phyloP scores from a whole-genome alignment of 768 basidiomycete genomes.

The Tulasnella sp. region DNA sequence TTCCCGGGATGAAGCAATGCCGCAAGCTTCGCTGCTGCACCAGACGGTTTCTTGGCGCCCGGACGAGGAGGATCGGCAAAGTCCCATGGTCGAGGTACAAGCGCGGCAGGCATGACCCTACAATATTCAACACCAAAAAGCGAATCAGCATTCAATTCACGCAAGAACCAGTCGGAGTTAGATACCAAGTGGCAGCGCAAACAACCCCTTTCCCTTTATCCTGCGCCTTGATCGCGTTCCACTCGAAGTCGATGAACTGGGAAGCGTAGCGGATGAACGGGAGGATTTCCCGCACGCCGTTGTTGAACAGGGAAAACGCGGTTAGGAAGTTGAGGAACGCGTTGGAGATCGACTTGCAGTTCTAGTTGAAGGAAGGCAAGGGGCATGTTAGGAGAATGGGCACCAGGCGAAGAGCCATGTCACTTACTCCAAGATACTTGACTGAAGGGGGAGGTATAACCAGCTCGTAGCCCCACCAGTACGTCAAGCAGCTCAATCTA shows the following conservation, averaged over 20 bases:
- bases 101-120: constrained; percentile 69
- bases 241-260: constrained; percentile 70
- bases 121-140: not conserved
- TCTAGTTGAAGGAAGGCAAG: constrained; percentile 22
- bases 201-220: constrained; percentile 69
- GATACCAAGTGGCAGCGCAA: constrained; percentile 79
- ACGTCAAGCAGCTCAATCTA: constrained; percentile 66
- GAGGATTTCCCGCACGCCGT: constrained; percentile 69
- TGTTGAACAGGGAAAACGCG: constrained; percentile 53
- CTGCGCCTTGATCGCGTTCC: constrained; percentile 46
- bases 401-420: not conserved
- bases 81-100: constrained; percentile 69
- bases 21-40: not conserved
- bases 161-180: not conserved
- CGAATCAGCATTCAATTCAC: not conserved
- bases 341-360: constrained; percentile 46
- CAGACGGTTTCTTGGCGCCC: not conserved
- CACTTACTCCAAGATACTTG: constrained; percentile 42
- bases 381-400: not conserved
- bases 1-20: not conserved
- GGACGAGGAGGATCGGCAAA: constrained; percentile 36
- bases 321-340: constrained; percentile 65
- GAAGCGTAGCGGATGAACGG: constrained; percentile 78
- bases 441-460: constrained; percentile 63
- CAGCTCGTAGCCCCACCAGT: constrained; percentile 87